Base-by-base conservation (phyloP, 176 grass and related monocot genomes). In the Themeda triandra region DNA sequence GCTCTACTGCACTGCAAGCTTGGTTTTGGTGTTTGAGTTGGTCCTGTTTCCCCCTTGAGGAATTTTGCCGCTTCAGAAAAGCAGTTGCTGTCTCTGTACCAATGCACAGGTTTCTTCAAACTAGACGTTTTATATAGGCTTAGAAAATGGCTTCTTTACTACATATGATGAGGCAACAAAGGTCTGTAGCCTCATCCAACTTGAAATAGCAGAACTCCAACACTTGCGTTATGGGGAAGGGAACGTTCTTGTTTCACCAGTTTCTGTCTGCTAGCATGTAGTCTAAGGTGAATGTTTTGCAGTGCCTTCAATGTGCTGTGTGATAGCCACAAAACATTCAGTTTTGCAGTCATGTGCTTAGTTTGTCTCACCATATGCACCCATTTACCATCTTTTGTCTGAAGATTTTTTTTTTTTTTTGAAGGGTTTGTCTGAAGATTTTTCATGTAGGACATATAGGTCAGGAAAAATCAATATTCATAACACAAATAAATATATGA, bases 91-190 rank as follows among this genome's bases (percentile, higher is more conserved):
- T 46, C 21, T 35, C 21, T 3, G 9, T 71, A 67, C 10, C 40
- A 45, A 69, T 73, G 79, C 46, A 79, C 63, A 64, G 39, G 67
- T 66, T 82, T 86, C 73, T 39, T 78, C 5, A 83, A 73, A 23
- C 63, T 82, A 62, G 23, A 4, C 68, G 4, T 37, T 70, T 40
- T 37, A 9, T 45, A 13, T 45, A 51, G 77, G 21, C 59, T 67
- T 79, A 0, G 31, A 71, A 65, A 54, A 65, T 45, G 54, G 62
- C 2, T 31, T 58, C 13, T 84, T 66, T 66, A 17, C 23, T 23
- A 24, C 3, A 19, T 49, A 28, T 9, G 53, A 18, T 9, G 53
- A 18, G 44, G 28, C 35, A 51, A 75, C 28, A 14, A 17, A 40
- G 21, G 6, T 53, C 10, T 10, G 21, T 54, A 56, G 53, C 69